These are phyloP conservation scores for Wallemia hederae DNA, from an alignment of 1,284 basidiomycete genomes.

Conservation along the genomic window DNA sequence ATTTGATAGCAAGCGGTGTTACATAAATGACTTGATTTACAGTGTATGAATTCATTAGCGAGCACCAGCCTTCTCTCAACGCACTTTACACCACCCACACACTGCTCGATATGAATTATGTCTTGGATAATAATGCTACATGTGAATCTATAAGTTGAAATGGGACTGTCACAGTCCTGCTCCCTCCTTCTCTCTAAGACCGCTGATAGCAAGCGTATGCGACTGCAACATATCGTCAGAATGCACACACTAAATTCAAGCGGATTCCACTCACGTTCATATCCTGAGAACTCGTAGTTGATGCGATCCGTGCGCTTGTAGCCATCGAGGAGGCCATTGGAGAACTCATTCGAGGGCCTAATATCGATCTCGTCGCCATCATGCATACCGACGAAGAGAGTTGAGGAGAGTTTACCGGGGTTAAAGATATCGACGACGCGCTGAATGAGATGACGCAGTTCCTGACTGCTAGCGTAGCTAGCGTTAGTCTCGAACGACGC, in stretches of 20 bases:
- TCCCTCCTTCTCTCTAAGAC: background rate
- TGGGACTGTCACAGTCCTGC: too few relatives aligned
- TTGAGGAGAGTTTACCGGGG: conserved; percentile 59
- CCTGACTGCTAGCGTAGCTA: conserved; percentile 26
- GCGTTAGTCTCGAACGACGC: conserved; percentile 97
- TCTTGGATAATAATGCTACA: background rate
- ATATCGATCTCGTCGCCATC: conserved; percentile 40
- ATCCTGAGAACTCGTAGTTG: conserved; percentile 88
- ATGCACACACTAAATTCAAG: background rate
- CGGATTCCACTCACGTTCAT: conserved; percentile 53
- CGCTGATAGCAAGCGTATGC: background rate
- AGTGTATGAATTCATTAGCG: too few relatives aligned
- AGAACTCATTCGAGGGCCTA: conserved; percentile 25
- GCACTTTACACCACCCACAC: too few relatives aligned
- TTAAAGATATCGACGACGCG: conserved; percentile 79
- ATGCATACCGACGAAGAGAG: conserved; percentile 48
- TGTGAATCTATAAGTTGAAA: background rate
- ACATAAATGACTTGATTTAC: too few relatives aligned
- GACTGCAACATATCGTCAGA: background rate
- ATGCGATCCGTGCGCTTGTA: conserved; percentile 67
- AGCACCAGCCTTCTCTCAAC: too few relatives aligned
- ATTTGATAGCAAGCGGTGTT: too few relatives aligned
- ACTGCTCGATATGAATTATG: too few relatives aligned
- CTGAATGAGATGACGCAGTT: conserved; percentile 47
- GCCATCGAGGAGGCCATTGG: conserved; percentile 11